Evolutionary conservation across 495 filamentous ascomycete genomes (phyloP).

Genomic region (Neurospora cerealis): DNA sequence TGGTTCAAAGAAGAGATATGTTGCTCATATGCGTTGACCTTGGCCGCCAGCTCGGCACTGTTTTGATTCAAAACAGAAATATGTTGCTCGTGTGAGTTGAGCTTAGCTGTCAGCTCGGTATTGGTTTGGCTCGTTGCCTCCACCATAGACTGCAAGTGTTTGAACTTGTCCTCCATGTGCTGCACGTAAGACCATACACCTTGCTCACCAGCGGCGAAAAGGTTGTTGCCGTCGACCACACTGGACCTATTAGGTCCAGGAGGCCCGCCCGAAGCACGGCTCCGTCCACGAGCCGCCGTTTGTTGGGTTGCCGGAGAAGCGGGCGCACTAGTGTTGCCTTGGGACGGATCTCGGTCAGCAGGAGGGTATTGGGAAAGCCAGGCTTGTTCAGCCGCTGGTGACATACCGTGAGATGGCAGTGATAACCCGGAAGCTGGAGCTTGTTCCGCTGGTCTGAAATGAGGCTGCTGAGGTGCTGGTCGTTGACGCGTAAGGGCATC

Average conservation of each 20-base stretch:
- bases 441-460: slow-evolving; percentile 34
- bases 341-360: slow-evolving; percentile 37
- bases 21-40: slow-evolving; percentile 32
- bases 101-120: slow-evolving; percentile 24
- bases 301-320: slow-evolving; percentile 12
- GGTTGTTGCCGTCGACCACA: slow-evolving; percentile 32
- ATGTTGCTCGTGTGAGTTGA: slow-evolving; percentile 32
- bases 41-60: slow-evolving; percentile 24
- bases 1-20: slow-evolving; percentile 9
- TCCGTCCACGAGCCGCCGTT: slow-evolving; percentile 16
- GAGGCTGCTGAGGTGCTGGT: slow-evolving; percentile 55
- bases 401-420: slow-evolving; percentile 29
- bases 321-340: slow-evolving; percentile 27
- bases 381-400: slow-evolving; percentile 20
- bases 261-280: slow-evolving; percentile 14
- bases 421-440: slow-evolving; percentile 23
- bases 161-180: slow-evolving; percentile 38
- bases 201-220: slow-evolving; percentile 32
- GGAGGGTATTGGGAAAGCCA: slow-evolving; percentile 35
- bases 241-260: slow-evolving; percentile 11
- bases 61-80: slow-evolving; percentile 8
- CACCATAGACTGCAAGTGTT: slow-evolving; percentile 25
- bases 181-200: slow-evolving; percentile 41
- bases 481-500: slow-evolving; percentile 49
- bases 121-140: slow-evolving; percentile 10